Evolutionary conservation across 2,329 filamentous ascomycete species (phyloP), one percentile per base, ranked within the genome.

Genomic region (Claviceps arundinis): DNA sequence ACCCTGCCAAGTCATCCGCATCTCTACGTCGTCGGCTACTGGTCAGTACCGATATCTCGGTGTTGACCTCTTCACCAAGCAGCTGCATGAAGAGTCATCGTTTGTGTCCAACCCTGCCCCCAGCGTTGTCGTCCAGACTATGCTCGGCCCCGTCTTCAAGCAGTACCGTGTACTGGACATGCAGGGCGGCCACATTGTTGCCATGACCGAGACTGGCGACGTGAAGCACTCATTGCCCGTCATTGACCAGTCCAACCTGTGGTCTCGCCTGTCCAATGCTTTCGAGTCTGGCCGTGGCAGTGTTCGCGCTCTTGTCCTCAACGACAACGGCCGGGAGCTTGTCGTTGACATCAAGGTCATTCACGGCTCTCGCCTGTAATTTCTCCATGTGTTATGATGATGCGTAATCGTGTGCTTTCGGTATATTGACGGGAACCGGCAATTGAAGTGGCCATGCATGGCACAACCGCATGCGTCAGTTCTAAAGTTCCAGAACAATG

Each of bases 61-160:
- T 82, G 93, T 98, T 62, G 93, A 98, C 74, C 87, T 98, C 67
- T 98, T 98, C 88, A 96, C 90, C 80, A 95, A 95, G 82, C 89
- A 97, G 78, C 82, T 98, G 60, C 89, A 97, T 68, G 93, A 98
- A 78, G 93, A 98, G 85, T 95, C 89, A 53, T 91, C 86, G 65
- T 96, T 95, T 76, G 84, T 97, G 76, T 90, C 88, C 74, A 94
- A 95, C 85, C 93, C 93, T 59, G 88, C 87, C 60, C 91, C 91
- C 62, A 95, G 88, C 62, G 93, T 98, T 56, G 83, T 97, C 58
- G 91, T 98, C 65, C 93, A 98, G 85, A 97, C 91, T 77, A 97
- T 98, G 89, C 87, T 95, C 61, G 93, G 91, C 64, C 93, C 93
- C 58, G 84, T 97, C 77, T 96, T 97, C 89, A 97, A 97, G 89